Evolutionary conservation across 2,329 filamentous ascomycete genomes (phyloP), one percentile per base, ranked within the genome.

Genomic region (Aspergillus persii): DNA sequence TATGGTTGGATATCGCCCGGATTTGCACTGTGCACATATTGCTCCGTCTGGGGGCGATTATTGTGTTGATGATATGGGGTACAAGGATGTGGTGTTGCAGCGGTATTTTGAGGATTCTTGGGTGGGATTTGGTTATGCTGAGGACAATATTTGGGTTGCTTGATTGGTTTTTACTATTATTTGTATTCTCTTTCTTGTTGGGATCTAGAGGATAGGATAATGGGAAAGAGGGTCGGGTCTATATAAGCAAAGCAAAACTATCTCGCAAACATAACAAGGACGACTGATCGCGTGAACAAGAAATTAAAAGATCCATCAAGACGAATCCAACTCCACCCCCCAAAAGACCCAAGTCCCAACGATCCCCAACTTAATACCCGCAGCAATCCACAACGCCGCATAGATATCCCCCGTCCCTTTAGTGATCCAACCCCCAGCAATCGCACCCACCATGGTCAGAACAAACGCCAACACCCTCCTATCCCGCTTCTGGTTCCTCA

Each of bases 351-450:
- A 69, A 3, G 60, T 58, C 1, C 62, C 39, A 8, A 56, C 62
- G 8, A 70, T 64, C 2, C 58, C 29, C 26, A 66, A 51, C 31
- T 71, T 71, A 12, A 71, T 63, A 0, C 66, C 69, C 0, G 65
- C 68, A 2, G 61, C 62, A 18, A 71, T 36, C 69, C 69, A 71
- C 36, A 71, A 50, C 4, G 62, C 62, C 3, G 63, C 61, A 18
- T 60, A 65, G 33, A 71, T 69, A 8, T 66, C 57, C 18, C 54
- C 58, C 0, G 68, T 68, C 9, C 59, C 65, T 52, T 68, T 71
- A 18, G 67, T 71, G 12, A 71, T 65, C 67, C 68, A 70, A 31
- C 69, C 69, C 0, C 69, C 69, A 3, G 67, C 50, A 39, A 71
- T 69, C 2, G 69, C 69, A 1, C 69, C 69, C 2, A 69, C 53